Base-by-base conservation (phyloP, 257 asterid species). In the Capsicum baccatum region DNA sequence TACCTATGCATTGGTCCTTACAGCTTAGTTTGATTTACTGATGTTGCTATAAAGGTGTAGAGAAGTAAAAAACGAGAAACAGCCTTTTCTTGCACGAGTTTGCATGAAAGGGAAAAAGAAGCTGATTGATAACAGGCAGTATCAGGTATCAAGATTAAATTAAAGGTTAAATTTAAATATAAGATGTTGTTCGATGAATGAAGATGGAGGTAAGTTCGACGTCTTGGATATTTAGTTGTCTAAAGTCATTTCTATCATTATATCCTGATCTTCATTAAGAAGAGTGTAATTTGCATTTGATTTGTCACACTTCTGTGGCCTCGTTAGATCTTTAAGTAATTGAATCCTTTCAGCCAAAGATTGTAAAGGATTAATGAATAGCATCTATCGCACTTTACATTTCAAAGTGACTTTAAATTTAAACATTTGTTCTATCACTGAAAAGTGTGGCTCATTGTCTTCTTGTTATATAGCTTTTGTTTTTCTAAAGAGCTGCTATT, bases 111-210 rank as follows among this genome's bases (percentile, higher is more conserved):
- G 48, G 58, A 26, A 13, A 52, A 33, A 48, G 82, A 55, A 8
- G 82, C 47, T 78, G 48, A 64, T 78, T 78, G 82, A 78, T 78
- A 78, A 37, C 33, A 0, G 82, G 16, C 16, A 55, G 48, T 54
- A 15, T 54, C 50, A 37, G 42, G 42, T 37, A 37, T 37, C 42
- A 54, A 48, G 64, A 35, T 54, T 54, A 17, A 54, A 55, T 54
- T 33, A 14, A 7, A 54, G 16, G 82, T 78, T 54, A 33, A 15
- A 78, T 47, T 44, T 44, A n/a, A n/a, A 47, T n/a, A 47, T 47
- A 37, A 44, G 58, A n/a, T n/a, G 39, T 17, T 17, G 58, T n/a
- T 71, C 2, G 35, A 69, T 69, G 79, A 69, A 69, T 69, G 39
- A 44, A n/a, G 16, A 47, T 47, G 10, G 79, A 71, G n/a, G 58